phyloP scores from a whole-genome alignment of 2,329 filamentous ascomycete genomes.

The Pseudogymnoascus sp. region DNA sequence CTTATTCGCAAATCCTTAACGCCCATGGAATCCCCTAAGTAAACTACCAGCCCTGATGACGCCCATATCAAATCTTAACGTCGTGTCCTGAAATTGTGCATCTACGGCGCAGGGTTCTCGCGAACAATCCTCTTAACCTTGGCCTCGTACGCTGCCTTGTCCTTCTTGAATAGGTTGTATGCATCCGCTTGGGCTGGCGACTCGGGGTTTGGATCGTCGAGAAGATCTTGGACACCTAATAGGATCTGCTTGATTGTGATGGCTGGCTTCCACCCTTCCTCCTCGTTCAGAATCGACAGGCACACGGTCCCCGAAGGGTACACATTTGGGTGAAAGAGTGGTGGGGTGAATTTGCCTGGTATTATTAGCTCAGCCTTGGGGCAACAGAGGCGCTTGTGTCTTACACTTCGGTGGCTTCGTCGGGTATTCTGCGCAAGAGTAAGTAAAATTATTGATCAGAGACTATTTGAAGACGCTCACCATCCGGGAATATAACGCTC shows the following conservation, averaged over 20 bases:
- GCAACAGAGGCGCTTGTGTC: not conserved
- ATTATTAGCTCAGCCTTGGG: constrained; percentile 17
- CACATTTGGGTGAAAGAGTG: constrained; percentile 96
- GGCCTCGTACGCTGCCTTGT: constrained; percentile 77
- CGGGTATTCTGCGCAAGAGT: constrained; percentile 66
- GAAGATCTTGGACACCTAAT: constrained; percentile 87
- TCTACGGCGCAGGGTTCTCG: constrained; percentile 72
- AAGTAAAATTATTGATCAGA: constrained; percentile 16
- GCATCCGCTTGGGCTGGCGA: constrained; percentile 95
- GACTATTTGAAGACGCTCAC: constrained; percentile 41
- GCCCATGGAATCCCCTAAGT: not conserved
- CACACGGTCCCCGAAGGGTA: constrained; percentile 98
- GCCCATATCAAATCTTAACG: constrained; percentile 3
- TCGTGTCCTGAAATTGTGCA: constrained; percentile 1
- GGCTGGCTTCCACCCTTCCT: constrained; percentile 96
- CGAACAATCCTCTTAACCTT: constrained; percentile 79
- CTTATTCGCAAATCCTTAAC: constrained; percentile 6
- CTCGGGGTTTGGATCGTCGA: constrained; percentile 94
- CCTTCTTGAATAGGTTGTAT: constrained; percentile 94
- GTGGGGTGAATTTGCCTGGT: constrained; percentile 88
- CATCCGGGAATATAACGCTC: constrained; percentile 85
- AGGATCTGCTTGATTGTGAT: constrained; percentile 98
- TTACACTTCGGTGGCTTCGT: constrained; percentile 98
- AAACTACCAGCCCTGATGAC: not conserved
- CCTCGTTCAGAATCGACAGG: constrained; percentile 93